Conservation (phyloP, 2,329 filamentous ascomycete species). For the Orbilia ellipsospora region DNA sequence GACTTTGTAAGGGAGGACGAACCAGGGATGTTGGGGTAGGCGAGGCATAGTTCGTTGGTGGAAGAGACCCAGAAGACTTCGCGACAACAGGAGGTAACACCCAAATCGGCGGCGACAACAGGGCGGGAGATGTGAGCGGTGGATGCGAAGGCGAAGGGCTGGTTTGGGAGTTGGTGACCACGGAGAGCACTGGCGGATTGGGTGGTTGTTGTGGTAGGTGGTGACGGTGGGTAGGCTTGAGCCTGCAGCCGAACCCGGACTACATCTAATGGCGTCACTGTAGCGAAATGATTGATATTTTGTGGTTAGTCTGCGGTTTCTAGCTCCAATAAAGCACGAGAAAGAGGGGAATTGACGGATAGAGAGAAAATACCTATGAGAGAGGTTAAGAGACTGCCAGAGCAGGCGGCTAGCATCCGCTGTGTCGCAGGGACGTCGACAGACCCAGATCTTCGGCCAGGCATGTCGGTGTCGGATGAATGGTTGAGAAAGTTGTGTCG, state of each 20-base stretch:
- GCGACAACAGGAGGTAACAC: conserved; percentile 92
- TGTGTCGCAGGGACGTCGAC: conserved; percentile 81
- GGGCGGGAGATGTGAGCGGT: conserved; percentile 74
- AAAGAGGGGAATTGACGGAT: background rate
- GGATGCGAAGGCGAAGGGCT: conserved; percentile 68
- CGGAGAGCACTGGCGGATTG: conserved; percentile 8
- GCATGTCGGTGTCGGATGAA: conserved; percentile 57
- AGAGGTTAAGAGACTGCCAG: conserved; percentile 88
- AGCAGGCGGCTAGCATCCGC: conserved; percentile 93
- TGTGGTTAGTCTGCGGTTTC: conserved; percentile 48
- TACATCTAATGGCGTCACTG: conserved; percentile 95
- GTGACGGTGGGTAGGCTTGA: conserved; percentile 69
- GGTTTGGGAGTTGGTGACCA: conserved; percentile 64
- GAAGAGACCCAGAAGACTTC: conserved; percentile 98
- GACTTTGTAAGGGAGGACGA: conserved; percentile 64
- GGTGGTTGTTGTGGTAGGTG: conserved; percentile 53
- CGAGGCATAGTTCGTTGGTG: conserved; percentile 81
- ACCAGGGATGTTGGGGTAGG: conserved; percentile 69
- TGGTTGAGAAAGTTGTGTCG: conserved; percentile 60
- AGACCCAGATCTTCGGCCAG: conserved; percentile 45
- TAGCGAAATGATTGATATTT: conserved; percentile 3
- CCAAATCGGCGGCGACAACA: conserved; percentile 74
- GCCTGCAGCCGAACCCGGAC: conserved; percentile 95
- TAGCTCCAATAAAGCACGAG: conserved; percentile 2
- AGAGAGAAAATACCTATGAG: conserved; percentile 76